Base-by-base conservation (phyloP, 129 eudicot species). In the Tagetes patula region DNA sequence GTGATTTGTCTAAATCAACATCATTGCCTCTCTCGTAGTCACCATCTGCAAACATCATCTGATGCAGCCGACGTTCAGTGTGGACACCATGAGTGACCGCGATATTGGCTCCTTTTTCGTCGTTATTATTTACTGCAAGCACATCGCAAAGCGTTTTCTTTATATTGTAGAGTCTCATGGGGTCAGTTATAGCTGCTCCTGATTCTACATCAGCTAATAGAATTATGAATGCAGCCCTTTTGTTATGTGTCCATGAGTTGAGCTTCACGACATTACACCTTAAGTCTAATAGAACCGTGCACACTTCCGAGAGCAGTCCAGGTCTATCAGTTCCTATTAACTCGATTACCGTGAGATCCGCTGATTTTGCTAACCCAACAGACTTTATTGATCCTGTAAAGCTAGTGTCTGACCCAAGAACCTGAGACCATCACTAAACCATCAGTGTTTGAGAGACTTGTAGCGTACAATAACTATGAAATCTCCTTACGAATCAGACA, bases 181-280 rank as follows among this genome's bases (percentile, higher is more conserved):
- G 83, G 67, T 95, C 97, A 0, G 63, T 63, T 30, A 95, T 80
- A 9, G 99, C 87, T 9, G 61, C 80, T 31, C 94, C 91, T 0
- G 91, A 83, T 38, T 79, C 83, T 8, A 85, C 88, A 71, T 91
- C 96, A 2, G 96, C 82, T 36, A 95, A 89, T 80, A 88, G 96
- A 80, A 95, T 83, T 60, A 95, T 88, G 43, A 94, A 87, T 49
- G 99, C 99, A 11, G 96, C 99, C 13, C 97, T 86, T 31, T 91
- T 87, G 91, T 95, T 95, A 74, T 95, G 99, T 8, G 99, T 95
- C 99, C 99, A 95, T 14, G 90, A 91, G 74, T 95, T 94, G 5
- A 94, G 97, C 56, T 87, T 87, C 67, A 86, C 84, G 71, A 95
- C 99, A 54, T 91, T 95, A 83, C 97, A 95, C 63, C 88, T 90